Evolutionary conservation across 208 protist genomes (phyloP).

Genomic region (Naegleria gruberi): DNA sequence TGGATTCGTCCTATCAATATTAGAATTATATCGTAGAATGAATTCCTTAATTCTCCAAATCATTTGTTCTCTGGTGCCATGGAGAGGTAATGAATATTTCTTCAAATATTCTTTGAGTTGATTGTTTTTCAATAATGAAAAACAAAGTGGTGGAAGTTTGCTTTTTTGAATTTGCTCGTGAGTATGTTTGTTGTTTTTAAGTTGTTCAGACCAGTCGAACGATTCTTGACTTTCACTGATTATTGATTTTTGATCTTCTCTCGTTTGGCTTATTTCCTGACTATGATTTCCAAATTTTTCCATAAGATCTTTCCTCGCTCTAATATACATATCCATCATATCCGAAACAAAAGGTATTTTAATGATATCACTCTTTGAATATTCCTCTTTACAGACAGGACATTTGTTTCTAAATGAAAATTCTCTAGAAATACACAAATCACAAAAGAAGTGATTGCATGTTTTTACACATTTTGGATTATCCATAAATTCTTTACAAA

Average conservation of each 20-base stretch:
- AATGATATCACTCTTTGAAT: neutral
- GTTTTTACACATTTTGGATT: neutral
- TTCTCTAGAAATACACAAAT: slow-evolving; percentile 4
- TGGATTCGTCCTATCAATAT: neutral
- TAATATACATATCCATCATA: neutral
- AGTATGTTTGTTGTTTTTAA: neutral
- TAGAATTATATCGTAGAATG: neutral
- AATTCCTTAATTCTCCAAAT: slow-evolving; percentile 4
- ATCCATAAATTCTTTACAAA: neutral
- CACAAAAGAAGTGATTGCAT: neutral
- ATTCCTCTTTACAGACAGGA: neutral
- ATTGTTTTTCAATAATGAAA: neutral
- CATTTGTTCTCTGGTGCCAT: neutral
- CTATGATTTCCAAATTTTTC: neutral
- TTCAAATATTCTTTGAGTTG: neutral
- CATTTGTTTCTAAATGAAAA: neutral
- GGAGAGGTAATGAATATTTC: neutral
- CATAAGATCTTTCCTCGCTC: neutral
- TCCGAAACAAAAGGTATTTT: neutral
- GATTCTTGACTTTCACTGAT: neutral
- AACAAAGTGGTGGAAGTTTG: neutral
- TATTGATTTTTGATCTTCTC: neutral
- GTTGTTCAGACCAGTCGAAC: neutral
- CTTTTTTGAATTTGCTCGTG: neutral
- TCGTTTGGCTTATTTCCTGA: neutral